phyloP scores from a whole-genome alignment of 2,329 filamentous ascomycete species.

The Tolypocladium sp. region DNA sequence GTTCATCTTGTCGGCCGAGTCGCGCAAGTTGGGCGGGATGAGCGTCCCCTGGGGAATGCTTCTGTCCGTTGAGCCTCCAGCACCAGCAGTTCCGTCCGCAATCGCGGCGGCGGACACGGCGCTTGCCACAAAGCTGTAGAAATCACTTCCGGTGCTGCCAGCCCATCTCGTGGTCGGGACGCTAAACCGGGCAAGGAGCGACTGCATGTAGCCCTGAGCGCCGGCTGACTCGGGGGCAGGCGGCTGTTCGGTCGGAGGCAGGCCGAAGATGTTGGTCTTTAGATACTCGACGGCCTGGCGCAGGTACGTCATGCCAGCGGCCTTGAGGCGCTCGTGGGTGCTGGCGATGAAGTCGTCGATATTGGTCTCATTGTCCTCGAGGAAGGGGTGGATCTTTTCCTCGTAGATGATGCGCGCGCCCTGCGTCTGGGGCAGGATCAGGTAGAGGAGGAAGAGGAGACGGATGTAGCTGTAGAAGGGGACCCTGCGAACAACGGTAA shows the following conservation, averaged over 20 bases:
- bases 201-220: constrained; percentile 62
- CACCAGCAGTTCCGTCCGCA: constrained; percentile 22
- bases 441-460: constrained; percentile 79
- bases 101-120: constrained; percentile 58
- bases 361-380: constrained; percentile 73
- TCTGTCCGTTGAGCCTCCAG: not conserved
- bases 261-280: constrained; percentile 69
- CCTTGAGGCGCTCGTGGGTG: constrained; percentile 68
- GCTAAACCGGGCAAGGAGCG: constrained; percentile 76
- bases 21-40: constrained; percentile 60
- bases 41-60: constrained; percentile 43
- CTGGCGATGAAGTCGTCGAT: constrained; percentile 87
- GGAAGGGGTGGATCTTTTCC: constrained; percentile 77
- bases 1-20: constrained; percentile 55
- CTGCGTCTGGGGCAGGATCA: constrained; percentile 95
- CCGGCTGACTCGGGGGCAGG: constrained; percentile 30
- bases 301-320: constrained; percentile 67
- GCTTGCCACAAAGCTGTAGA: constrained; percentile 69
- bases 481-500: constrained; percentile 42
- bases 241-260: constrained; percentile 46
- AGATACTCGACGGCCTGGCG: constrained; percentile 62
- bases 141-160: constrained; percentile 46
- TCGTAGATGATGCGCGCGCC: constrained; percentile 83
- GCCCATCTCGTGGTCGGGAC: constrained; percentile 61
- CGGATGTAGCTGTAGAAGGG: constrained; percentile 93